Percentiles rank a stretch among this genome's conserved stretches.
These are phyloP conservation scores for Aspergillus costaricaensis DNA, from an alignment of 2,329 filamentous ascomycete species.

Conservation along the genomic window DNA sequence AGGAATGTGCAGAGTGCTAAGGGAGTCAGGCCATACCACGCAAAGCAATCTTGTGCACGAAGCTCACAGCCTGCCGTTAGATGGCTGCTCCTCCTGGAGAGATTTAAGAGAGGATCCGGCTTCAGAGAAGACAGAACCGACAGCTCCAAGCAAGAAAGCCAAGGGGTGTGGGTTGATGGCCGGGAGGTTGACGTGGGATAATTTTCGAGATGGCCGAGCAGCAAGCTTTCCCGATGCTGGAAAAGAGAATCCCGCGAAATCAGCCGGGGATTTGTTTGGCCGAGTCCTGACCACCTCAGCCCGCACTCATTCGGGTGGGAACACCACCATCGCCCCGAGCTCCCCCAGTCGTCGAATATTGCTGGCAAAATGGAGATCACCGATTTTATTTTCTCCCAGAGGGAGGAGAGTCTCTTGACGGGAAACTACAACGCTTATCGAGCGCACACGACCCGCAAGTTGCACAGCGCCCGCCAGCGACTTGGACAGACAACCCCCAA, in stretches of 20 bases:
- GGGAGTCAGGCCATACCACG: slow-evolving; percentile 11
- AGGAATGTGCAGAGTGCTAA: slow-evolving; percentile 7
- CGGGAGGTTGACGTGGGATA: slow-evolving; percentile 18
- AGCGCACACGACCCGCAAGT: slow-evolving; percentile 72
- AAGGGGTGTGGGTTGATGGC: slow-evolving; percentile 1
- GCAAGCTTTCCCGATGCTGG: slow-evolving; percentile 25
- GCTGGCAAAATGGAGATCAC: slow-evolving; percentile 78
- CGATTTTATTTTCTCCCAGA: slow-evolving; percentile 72
- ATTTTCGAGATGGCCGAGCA: slow-evolving; percentile 21
- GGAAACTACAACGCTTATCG: slow-evolving; percentile 89
- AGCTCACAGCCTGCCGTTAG: slow-evolving; percentile 11
- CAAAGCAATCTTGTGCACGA: slow-evolving; percentile 12
- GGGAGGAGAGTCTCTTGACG: slow-evolving; percentile 81
- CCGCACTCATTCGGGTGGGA: slow-evolving; percentile 22
- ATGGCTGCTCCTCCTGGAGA: background rate
- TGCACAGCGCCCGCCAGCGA: slow-evolving; percentile 82
- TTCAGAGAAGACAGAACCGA: background rate
- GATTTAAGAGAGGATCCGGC: background rate
- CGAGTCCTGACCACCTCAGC: slow-evolving; percentile 31
- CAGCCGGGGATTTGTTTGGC: slow-evolving; percentile 36
- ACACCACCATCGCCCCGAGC: slow-evolving; percentile 6
- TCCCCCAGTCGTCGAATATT: slow-evolving; percentile 5
- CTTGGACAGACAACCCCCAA: slow-evolving; percentile 81
- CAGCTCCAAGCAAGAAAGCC: background rate
- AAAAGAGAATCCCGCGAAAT: slow-evolving; percentile 30